Evolutionary conservation across 768 basidiomycete species (phyloP), one percentile per base, ranked within the genome.

Genomic region (Hypholoma sublateritium): DNA sequence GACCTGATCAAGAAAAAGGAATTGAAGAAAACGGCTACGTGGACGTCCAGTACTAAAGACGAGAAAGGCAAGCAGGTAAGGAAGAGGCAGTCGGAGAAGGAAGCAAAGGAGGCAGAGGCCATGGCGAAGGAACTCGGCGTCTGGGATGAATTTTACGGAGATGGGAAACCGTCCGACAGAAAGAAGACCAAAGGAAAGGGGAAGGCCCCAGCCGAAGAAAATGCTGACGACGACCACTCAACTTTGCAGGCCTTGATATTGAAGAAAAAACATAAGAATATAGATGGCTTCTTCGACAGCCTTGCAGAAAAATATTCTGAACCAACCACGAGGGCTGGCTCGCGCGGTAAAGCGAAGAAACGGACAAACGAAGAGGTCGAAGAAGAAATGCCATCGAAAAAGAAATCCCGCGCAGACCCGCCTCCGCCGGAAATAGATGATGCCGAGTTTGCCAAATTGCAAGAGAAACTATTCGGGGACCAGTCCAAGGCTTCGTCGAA

Each of bases 111-210:
- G 64, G 95, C 95, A 3, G 95, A 93, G 70, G 77, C 82, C 17
- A 73, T 88, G 41, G 95, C 95, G 5, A 91, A 86, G 62, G 91
- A 93, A 60, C 72, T 98, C 14, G 95, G 94, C 2, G 90, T 97
- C 9, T 95, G 93, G 93, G 94, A 97, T 55, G 92, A 94, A 63
- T 94, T 94, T 64, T 93, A 91, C 66, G 91, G 89, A 4, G 84
- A 78, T 59, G 91, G 89, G 3, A 90, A 88, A 71, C 70, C 78
- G 1, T 82, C 84, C 6, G 75, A 83, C 35, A 78, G 84, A 60
- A 84, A 83, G 70, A 86, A 84, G 62, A 76, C 72, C 1, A 86
- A 81, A 59, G 72, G 66, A 11, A 84, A 83, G 67, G 67, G 64
- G 47, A 66, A 73, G 55, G 60, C 62, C 65, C n/a, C n/a, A n/a